phyloP scores from a whole-genome alignment of 371 early-diverging fungal species.

The Mortierella sp. region DNA sequence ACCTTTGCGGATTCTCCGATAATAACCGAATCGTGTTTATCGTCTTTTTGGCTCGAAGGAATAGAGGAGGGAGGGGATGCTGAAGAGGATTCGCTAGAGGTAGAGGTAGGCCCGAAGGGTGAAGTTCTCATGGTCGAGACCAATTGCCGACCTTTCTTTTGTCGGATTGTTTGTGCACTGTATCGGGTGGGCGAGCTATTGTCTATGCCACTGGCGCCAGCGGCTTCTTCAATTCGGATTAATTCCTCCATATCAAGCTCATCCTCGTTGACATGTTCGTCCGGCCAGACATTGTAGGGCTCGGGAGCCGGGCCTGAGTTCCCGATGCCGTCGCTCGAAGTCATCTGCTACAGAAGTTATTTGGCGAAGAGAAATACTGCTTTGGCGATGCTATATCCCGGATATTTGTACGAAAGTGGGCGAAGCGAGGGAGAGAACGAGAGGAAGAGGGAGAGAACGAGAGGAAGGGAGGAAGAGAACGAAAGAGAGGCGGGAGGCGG shows the following conservation, averaged over 20 bases:
- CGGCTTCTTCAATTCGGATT: slow-evolving; percentile 11
- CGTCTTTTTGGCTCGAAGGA: neutral
- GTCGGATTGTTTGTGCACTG: slow-evolving; percentile 44
- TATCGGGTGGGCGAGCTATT: slow-evolving; percentile 16
- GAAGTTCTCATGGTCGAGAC: slow-evolving; percentile 23
- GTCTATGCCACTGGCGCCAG: neutral
- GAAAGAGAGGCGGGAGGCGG: no score
- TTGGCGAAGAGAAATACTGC: neutral
- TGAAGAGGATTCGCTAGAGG: neutral
- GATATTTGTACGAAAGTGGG: no score
- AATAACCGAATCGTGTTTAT: neutral
- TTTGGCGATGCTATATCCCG: no score
- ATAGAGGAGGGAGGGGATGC: neutral
- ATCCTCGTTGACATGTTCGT: neutral
- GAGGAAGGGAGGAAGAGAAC: no score
- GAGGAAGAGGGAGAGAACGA: no score
- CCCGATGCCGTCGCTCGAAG: neutral
- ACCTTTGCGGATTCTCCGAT: neutral
- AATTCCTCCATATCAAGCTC: slow-evolving; percentile 20
- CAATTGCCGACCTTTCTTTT: slow-evolving; percentile 40
- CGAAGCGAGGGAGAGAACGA: no score
- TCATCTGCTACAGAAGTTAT: neutral
- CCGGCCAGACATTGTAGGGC: slow-evolving; percentile 30
- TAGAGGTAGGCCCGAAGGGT: neutral
- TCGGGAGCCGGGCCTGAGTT: slow-evolving; percentile 10